Evolutionary conservation across 352 stramenopile genomes (phyloP).

Genomic region (Phytophthora quininea): DNA sequence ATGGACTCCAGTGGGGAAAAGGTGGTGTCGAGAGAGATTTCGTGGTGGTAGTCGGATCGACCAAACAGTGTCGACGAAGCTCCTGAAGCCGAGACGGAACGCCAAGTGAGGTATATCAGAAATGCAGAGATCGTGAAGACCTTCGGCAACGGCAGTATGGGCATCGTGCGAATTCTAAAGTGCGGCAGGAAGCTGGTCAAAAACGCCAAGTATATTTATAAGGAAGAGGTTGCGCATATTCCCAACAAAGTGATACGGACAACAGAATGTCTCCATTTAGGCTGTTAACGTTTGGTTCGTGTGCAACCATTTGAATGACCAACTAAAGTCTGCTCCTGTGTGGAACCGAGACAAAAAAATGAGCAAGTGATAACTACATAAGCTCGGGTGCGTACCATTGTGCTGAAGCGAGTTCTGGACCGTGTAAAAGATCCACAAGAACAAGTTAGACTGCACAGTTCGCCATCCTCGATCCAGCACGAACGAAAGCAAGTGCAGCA

Average conservation of each 20-base stretch:
- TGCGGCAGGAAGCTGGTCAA: background rate
- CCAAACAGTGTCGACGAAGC: slow-evolving; percentile 20
- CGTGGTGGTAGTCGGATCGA: slow-evolving; percentile 17
- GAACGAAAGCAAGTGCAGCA: slow-evolving; percentile 24
- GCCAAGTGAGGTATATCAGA: background rate
- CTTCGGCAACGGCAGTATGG: background rate
- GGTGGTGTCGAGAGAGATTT: slow-evolving; percentile 23
- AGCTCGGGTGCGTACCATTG: slow-evolving; percentile 7
- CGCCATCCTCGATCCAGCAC: slow-evolving; percentile 12
- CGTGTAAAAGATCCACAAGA: slow-evolving; percentile 30
- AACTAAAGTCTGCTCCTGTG: slow-evolving; percentile 25
- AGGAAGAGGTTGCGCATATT: background rate
- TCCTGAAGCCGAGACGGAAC: slow-evolving; percentile 4
- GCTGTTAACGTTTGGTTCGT: background rate
- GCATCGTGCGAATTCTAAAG: slow-evolving; percentile 9
- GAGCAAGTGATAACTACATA: background rate
- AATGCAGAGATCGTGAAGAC: background rate
- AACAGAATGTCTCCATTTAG: too few species aligned
- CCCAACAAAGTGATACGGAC: too few species aligned
- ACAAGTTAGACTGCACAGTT: slow-evolving; percentile 22
- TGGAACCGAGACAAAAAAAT: background rate
- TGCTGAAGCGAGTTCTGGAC: slow-evolving; percentile 27
- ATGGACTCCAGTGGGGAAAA: slow-evolving; percentile 30
- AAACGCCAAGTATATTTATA: background rate
- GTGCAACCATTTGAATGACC: slow-evolving; percentile 18